Conservation (phyloP, 108 stramenopile species). For the Skeletonema tropicum region DNA sequence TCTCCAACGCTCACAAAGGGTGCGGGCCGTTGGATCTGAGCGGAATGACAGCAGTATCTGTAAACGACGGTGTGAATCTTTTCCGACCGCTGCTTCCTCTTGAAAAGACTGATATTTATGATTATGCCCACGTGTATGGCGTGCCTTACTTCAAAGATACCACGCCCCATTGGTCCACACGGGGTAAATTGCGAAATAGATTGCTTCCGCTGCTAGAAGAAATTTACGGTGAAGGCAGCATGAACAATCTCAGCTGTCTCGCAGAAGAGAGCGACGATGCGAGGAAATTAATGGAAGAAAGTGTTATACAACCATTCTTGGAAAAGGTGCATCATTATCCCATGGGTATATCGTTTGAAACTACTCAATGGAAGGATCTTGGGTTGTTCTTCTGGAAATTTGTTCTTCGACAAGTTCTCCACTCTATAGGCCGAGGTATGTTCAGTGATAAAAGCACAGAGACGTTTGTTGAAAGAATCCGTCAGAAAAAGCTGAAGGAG, state of each 20-base stretch:
- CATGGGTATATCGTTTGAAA: constrained; percentile 78
- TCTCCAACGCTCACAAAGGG: constrained; percentile 94
- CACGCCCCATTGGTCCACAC: constrained; percentile 94
- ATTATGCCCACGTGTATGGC: constrained; percentile 92
- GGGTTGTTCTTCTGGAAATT: constrained; percentile 87
- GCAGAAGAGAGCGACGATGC: constrained; percentile 86
- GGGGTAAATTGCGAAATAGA: constrained; percentile 93
- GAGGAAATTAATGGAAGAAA: constrained; percentile 61
- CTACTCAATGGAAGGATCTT: constrained; percentile 63
- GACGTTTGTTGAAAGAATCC: constrained; percentile 62
- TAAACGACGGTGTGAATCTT: constrained; percentile 87
- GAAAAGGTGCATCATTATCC: constrained; percentile 54
- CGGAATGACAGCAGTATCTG: constrained; percentile 88
- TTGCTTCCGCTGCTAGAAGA: constrained; percentile 92
- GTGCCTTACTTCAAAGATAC: constrained; percentile 97
- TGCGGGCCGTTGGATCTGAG: constrained; percentile 86
- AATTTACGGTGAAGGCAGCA: constrained; percentile 94
- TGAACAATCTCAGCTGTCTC: constrained; percentile 82
- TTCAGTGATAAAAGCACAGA: constrained; percentile 82
- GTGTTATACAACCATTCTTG: constrained; percentile 71
- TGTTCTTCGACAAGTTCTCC: constrained; percentile 76
- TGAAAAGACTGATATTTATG: constrained; percentile 79
- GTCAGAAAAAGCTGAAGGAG: constrained; percentile 40
- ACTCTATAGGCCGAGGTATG: constrained; percentile 81
- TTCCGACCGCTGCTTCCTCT: constrained; percentile 88